Percentiles rank a stretch among this genome's conserved stretches.
Conservation (phyloP, 495 filamentous ascomycete genomes). For the Parathielavia appendiculata region DNA sequence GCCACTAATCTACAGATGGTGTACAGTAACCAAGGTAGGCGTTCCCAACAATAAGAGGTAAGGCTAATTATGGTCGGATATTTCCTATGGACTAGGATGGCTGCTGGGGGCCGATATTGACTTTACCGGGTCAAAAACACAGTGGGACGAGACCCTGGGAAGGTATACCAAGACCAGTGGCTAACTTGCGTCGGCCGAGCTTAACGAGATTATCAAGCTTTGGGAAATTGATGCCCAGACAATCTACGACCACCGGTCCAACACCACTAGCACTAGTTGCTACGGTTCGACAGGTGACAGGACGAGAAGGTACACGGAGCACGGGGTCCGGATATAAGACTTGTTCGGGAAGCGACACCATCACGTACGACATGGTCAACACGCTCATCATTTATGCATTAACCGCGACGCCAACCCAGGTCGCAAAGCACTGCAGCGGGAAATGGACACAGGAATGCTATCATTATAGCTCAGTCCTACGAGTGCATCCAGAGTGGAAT, state of each 20-base stretch:
- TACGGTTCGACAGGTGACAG: too few species aligned
- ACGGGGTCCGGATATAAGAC: background rate
- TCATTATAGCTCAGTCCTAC: conserved; percentile 8
- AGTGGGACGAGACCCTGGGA: background rate
- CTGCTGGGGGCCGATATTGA: background rate
- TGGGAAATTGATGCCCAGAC: background rate
- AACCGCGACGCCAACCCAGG: background rate
- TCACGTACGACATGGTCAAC: background rate
- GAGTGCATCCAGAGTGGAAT: background rate
- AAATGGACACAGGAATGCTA: conserved; percentile 3
- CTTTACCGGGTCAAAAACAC: background rate
- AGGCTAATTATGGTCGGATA: background rate
- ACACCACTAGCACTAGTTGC: too few species aligned
- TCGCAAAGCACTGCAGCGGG: background rate
- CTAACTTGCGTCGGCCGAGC: too few species aligned
- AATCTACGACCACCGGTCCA: background rate
- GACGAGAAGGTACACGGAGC: too few species aligned
- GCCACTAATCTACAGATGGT: too few species aligned
- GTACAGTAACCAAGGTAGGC: conserved; percentile 50
- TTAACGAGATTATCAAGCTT: too few species aligned
- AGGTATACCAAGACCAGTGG: background rate
- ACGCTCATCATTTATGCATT: background rate
- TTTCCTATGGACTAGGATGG: background rate
- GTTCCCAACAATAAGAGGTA: conserved; percentile 33
- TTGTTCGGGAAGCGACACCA: background rate